phyloP scores from a whole-genome alignment of 2,329 filamentous ascomycete species.

The Fusarium albidum region DNA sequence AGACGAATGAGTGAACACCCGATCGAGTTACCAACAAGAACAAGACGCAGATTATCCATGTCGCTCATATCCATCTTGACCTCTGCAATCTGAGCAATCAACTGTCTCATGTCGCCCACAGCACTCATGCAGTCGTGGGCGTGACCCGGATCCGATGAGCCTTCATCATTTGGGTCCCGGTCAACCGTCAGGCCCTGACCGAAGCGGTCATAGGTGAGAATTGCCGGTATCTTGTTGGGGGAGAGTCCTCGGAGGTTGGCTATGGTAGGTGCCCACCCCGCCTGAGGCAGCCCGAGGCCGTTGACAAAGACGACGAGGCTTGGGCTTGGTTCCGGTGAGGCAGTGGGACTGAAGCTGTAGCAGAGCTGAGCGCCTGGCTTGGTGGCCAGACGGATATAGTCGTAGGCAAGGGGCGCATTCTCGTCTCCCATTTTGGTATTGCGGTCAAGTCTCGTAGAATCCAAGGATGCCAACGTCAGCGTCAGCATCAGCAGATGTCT shows the following conservation, averaged over 20 bases:
- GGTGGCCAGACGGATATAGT: slow-evolving; percentile 20
- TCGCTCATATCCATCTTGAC: not conserved
- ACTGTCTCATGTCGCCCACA: slow-evolving; percentile 30
- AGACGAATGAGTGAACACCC: slow-evolving; percentile 54
- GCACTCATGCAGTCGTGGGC: slow-evolving; percentile 57
- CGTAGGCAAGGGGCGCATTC: not conserved
- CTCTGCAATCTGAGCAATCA: slow-evolving; percentile 15
- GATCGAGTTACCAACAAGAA: slow-evolving; percentile 35
- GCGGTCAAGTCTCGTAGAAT: too few species aligned
- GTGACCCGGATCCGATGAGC: slow-evolving; percentile 46
- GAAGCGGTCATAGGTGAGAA: slow-evolving; percentile 66
- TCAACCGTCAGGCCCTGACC: slow-evolving; percentile 58
- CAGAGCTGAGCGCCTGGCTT: slow-evolving; percentile 30
- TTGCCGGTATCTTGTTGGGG: slow-evolving; percentile 39
- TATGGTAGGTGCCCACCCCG: slow-evolving; percentile 24
- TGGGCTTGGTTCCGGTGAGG: not conserved
- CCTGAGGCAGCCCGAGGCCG: slow-evolving; percentile 33
- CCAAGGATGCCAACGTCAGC: too few species aligned
- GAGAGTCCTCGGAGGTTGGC: slow-evolving; percentile 1
- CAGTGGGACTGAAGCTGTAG: slow-evolving; percentile 22
- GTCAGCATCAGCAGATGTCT: too few species aligned
- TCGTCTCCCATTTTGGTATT: slow-evolving; percentile 8
- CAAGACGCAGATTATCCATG: not conserved
- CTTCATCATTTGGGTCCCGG: slow-evolving; percentile 54
- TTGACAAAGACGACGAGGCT: slow-evolving; percentile 36